A percentile compares a stretch with the other conserved stretches of the same genome.
Evolutionary conservation across 1,284 basidiomycete species (phyloP).

Genomic region (Fomitopsis schrenkii): DNA sequence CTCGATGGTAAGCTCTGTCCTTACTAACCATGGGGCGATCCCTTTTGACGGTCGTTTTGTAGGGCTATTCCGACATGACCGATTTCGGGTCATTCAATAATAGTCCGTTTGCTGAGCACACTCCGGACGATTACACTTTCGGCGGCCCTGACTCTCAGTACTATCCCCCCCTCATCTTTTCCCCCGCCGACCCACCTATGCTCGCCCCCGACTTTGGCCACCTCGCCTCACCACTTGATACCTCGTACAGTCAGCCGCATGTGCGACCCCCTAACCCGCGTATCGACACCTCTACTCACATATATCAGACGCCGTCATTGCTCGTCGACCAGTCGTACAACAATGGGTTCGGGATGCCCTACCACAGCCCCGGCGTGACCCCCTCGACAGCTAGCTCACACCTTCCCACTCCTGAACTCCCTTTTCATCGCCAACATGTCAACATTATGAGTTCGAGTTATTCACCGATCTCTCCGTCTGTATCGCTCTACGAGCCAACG

Average conservation of each 20-base stretch:
- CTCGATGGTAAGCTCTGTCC: no score
- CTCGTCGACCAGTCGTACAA: neutral
- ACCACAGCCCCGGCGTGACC: neutral
- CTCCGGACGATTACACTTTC: neutral
- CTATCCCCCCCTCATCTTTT: neutral
- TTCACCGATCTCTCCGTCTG: neutral
- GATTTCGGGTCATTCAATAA: no score
- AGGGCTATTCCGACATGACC: no score
- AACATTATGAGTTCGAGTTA: neutral
- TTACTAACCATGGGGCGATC: no score
- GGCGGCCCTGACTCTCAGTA: neutral
- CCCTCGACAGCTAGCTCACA: neutral
- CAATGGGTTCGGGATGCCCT: neutral
- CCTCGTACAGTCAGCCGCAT: no score
- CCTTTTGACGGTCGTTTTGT: no score
- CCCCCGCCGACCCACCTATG: neutral
- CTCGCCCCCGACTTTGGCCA: neutral
- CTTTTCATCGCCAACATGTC: neutral
- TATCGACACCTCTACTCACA: neutral
- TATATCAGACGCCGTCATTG: neutral
- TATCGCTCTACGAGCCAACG: slow-evolving; percentile 1
- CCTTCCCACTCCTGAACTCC: neutral
- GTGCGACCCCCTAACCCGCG: neutral
- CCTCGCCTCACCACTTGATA: neutral
- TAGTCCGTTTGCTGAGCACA: no score